Base-by-base conservation (phyloP, 202 grass and related monocot genomes). In the Cymbopogon flexuosus region DNA sequence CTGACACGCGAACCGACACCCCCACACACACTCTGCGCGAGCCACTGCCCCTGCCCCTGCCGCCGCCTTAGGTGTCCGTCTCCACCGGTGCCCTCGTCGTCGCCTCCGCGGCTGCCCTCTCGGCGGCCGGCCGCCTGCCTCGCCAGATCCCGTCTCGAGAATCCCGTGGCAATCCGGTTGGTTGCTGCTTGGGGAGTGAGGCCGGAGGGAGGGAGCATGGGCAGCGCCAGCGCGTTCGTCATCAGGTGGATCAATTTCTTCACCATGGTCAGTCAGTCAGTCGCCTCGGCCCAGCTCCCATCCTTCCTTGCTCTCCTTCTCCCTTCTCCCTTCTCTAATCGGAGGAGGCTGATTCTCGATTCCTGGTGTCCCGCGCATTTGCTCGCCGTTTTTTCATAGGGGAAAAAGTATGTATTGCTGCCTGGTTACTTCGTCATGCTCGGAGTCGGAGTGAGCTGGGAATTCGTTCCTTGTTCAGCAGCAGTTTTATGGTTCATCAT, bases 161-260 rank as follows among this genome's bases (percentile, higher is more conserved):
- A 29, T 58, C 85, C 16, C 4, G 15, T 13, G 37, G 37, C 60
- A 62, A 29, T 58, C 68, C 41, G 45, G 29, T 29, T 39, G 35
- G 35, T 21, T 3, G 31, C 27, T 39, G 35, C 43, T 21, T 3
- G 31, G 30, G 18, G 16, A 4, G 47, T 4, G 29, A 31, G 37
- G 37, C 37, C 12, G 45, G 46, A 2, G 19, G 2, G 73, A 88
- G 70, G 2, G 73, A 88, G 70, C 70, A 98, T 93, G 95, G 88
- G 92, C 64, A 83, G 81, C 81, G 81, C 92, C 2, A 94, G 92
- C 88, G 87, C 80, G 30, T 98, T 94, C 88, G 84, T 98, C 77
- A 87, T 95, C 65, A 91, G 96, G 87, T 98, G 96, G 92, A 94
- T 98, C 88, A 98, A 98, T 86, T 98, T 98, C 84, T 71, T 98